Conservation (phyloP, 495 filamentous ascomycete species). For the Rhizodiscina lignyota region DNA sequence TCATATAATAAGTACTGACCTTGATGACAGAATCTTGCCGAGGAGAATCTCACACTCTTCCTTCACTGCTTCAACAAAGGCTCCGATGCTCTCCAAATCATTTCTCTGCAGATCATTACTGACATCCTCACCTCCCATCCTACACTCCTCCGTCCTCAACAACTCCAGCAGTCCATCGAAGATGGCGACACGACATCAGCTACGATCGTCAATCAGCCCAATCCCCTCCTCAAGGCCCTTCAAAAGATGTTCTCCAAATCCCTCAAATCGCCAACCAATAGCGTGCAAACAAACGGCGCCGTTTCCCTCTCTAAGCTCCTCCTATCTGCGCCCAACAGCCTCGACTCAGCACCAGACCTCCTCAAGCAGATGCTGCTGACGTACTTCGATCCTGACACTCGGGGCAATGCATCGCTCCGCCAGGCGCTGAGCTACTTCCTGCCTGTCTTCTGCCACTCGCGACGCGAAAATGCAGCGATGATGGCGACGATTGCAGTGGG, state of each 20-base stretch:
- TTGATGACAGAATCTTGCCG: constrained; percentile 49
- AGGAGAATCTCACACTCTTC: constrained; percentile 86
- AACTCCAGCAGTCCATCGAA: constrained; percentile 6
- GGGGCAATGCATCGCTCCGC: constrained; percentile 67
- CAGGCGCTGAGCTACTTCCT: constrained; percentile 91
- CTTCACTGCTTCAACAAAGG: constrained; percentile 92
- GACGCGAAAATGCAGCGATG: constrained; percentile 57
- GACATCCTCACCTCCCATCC: constrained; percentile 86
- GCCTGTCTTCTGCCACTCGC: constrained; percentile 82
- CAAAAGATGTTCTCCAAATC: constrained; percentile 65
- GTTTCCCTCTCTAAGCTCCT: constrained; percentile 74
- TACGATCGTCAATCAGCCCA: constrained; percentile 10
- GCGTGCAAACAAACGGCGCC: constrained; percentile 69
- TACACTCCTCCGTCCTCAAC: constrained; percentile 35
- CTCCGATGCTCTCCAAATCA: constrained; percentile 73
- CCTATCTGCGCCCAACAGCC: constrained; percentile 56
- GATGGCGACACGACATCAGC: constrained; percentile 12
- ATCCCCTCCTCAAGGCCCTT: constrained; percentile 38
- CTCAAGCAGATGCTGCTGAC: constrained; percentile 66
- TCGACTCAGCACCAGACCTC: constrained; percentile 42
- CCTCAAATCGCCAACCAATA: constrained; percentile 48
- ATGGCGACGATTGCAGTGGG: constrained; percentile 57
- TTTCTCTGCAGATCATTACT: constrained; percentile 78
- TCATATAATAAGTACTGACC: not conserved
- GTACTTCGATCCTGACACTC: constrained; percentile 81